Base-by-base conservation (phyloP, 1,284 basidiomycete species). In the Leccinum holopus region DNA sequence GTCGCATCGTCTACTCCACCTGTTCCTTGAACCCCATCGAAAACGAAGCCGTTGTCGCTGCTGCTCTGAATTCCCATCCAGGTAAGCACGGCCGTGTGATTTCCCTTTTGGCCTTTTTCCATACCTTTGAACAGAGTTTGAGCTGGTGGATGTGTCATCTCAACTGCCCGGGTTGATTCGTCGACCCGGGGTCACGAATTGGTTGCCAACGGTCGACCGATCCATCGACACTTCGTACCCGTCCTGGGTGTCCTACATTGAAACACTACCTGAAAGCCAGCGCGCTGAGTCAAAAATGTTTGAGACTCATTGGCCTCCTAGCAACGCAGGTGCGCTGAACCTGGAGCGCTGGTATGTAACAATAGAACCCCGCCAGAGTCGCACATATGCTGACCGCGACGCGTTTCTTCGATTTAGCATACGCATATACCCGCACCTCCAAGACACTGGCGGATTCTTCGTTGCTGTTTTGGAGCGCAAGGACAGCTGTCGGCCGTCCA, bases 401-500 rank as follows among this genome's bases (percentile, higher is more conserved):
- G 28, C 63, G 56, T 59, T 37, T 35, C 39, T 25, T 18, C 58
- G 16, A 21, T 28, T 5, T 63, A 95, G 94, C 68, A 78, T 97
- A 73, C 85, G 96, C 54, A 87, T 97, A 65, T 94, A 98, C 71
- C 96, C 97, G 3, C 96, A 99, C 75, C 79, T 97, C 52, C 97
- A 99, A 78, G 92, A 99, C 75, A 95, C 96, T 0, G 97, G 97
- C 11, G 97, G 95, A 0, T 99, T 99, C 80, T 99, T 98, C 71
- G 89, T 99, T 30, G 94, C 95, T 16, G 90, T 98, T 0, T 78
- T 99, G 39, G 86, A 95, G 70, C 79, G 78, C 70, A 84, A 78
- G 55, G 63, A 72, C 64, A 59, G 60, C 16, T 49, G 68, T 52
- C 52, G 60, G 41, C 52, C 60, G 11, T 60, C 65, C 9, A 54